Conservation (phyloP, 768 basidiomycete genomes). For the Pholiota conissans region DNA sequence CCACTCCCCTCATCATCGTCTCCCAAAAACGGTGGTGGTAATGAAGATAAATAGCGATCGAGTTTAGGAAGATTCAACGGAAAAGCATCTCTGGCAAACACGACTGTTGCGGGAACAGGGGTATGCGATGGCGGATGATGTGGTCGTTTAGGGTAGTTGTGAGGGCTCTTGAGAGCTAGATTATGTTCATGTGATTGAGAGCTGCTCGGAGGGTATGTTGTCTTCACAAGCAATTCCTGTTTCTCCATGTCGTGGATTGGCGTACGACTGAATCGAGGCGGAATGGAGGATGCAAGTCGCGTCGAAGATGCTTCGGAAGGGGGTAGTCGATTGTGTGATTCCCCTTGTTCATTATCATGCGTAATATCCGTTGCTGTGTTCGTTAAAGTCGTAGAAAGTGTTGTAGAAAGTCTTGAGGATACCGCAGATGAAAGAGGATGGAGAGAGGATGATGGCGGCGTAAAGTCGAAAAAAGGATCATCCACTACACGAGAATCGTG, state of each 20-base stretch:
- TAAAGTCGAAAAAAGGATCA: neutral
- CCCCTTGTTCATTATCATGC: neutral
- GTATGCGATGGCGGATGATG: conserved; percentile 29
- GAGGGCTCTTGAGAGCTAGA: neutral
- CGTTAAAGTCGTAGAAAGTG: conserved; percentile 5
- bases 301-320: neutral
- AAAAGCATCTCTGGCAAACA: conserved; percentile 60
- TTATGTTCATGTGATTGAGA: neutral
- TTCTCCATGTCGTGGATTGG: neutral
- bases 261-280: neutral
- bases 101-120: conserved; percentile 53
- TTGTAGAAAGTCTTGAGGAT: neutral
- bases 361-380: conserved; percentile 14
- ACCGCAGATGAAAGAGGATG: neutral
- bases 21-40: conserved; percentile 45
- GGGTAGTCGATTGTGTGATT: neutral
- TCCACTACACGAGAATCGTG: neutral
- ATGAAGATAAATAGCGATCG: conserved; percentile 52
- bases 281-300: neutral
- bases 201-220: conserved; percentile 21
- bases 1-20: conserved; percentile 20
- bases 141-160: neutral
- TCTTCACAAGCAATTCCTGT: conserved; percentile 11
- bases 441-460: neutral
- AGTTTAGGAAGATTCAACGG: conserved; percentile 63